A percentile compares a stretch with the other conserved stretches of the same genome.
These are phyloP conservation scores for Heterotrichella gracilis DNA, from an alignment of 352 stramenopile species.

Conservation along the genomic window DNA sequence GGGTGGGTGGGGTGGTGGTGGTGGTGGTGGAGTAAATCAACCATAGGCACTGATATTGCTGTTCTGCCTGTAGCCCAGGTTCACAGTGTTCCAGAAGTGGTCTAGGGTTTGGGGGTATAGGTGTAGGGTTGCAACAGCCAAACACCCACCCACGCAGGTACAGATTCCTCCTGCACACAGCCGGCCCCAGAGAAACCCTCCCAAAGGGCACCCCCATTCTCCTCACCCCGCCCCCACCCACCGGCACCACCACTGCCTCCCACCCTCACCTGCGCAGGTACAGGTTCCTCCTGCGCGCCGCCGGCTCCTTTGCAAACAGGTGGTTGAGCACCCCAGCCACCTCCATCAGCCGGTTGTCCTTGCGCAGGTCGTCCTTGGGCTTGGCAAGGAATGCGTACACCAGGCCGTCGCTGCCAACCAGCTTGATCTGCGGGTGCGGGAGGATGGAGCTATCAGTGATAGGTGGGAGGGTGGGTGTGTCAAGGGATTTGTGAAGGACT, in stretches of 20 bases:
- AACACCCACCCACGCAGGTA: slow-evolving; percentile 80
- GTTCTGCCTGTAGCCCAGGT: no score
- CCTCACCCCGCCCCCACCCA: no score
- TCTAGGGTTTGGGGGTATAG: no score
- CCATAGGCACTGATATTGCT: no score
- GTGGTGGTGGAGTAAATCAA: no score
- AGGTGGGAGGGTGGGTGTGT: no score
- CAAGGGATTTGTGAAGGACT: no score
- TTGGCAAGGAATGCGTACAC: slow-evolving; percentile 63
- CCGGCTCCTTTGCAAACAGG: slow-evolving; percentile 54
- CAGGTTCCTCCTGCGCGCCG: slow-evolving; percentile 49
- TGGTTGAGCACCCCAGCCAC: slow-evolving; percentile 97
- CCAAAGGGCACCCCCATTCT: slow-evolving; percentile 97
- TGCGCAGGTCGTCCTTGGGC: slow-evolving; percentile 86
- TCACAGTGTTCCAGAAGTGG: no score
- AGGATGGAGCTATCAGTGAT: no score
- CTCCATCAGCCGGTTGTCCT: slow-evolving; percentile 97
- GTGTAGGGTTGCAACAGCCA: no score
- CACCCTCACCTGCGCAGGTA: slow-evolving; percentile 80
- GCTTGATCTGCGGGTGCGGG: slow-evolving; percentile 62
- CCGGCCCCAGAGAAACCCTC: slow-evolving; percentile 54
- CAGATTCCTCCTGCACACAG: slow-evolving; percentile 49
- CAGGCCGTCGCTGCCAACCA: slow-evolving; percentile 32
- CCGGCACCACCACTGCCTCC: slow-evolving; percentile 10
- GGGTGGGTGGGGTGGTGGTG: no score